Evolutionary conservation across 169 alveolate genomes (phyloP).

Genomic region (Prorocentrum cordatum): DNA sequence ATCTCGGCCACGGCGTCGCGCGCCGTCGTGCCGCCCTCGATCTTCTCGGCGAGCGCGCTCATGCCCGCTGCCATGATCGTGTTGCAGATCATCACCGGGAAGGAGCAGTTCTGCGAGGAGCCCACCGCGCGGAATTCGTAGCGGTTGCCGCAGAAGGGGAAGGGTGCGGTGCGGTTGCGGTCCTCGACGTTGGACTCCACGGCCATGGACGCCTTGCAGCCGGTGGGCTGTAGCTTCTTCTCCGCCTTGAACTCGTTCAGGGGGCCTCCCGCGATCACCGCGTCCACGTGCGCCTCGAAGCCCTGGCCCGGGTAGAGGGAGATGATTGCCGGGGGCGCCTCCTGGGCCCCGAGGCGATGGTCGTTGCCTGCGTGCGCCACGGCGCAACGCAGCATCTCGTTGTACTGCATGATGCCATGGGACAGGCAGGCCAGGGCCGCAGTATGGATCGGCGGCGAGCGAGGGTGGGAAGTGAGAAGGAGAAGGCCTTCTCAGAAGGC

Average conservation of each 20-base stretch:
- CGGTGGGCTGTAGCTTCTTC: no score
- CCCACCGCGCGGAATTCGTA: slow-evolving; percentile 46
- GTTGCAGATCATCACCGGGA: slow-evolving; percentile 51
- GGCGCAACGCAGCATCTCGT: slow-evolving; percentile 52
- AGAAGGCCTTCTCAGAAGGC: no score
- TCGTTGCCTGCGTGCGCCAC: slow-evolving; percentile 61
- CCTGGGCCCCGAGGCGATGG: slow-evolving; percentile 58
- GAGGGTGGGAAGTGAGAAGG: no score
- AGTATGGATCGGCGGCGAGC: no score
- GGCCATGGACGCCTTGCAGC: no score
- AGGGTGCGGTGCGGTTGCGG: slow-evolving; percentile 53
- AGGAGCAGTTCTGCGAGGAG: slow-evolving; percentile 38
- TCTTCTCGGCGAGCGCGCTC: not conserved
- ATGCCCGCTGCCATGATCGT: slow-evolving; percentile 40
- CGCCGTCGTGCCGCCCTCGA: not conserved
- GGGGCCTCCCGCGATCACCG: slow-evolving; percentile 12
- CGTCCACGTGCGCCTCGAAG: slow-evolving; percentile 17
- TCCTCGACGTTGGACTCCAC: not conserved
- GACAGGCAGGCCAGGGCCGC: slow-evolving; percentile 56
- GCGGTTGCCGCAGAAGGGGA: slow-evolving; percentile 68
- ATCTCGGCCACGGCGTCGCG: slow-evolving; percentile 63
- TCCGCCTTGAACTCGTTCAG: slow-evolving; percentile 1
- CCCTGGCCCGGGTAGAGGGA: slow-evolving; percentile 56
- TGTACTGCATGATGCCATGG: slow-evolving; percentile 7
- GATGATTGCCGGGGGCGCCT: slow-evolving; percentile 65